Conservation (phyloP, 2,329 filamentous ascomycete species). For the Helminthosporium solani region DNA sequence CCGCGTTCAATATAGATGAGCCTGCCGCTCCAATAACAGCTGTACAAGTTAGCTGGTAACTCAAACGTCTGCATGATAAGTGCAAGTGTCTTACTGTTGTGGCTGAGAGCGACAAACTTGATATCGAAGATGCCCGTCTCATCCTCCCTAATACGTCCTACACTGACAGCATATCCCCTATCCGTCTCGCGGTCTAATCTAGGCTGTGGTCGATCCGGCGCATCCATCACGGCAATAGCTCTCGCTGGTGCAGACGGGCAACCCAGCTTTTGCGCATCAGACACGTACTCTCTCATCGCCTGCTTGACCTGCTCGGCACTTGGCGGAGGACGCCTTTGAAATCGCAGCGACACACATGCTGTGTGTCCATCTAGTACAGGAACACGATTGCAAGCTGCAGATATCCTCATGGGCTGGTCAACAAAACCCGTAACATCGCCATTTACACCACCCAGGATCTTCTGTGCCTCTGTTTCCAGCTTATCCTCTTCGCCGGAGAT, state of each 20-base stretch:
- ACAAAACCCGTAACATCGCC: slow-evolving; percentile 70
- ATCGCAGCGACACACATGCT: slow-evolving; percentile 86
- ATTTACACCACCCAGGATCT: slow-evolving; percentile 83
- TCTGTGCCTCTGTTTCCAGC: slow-evolving; percentile 89
- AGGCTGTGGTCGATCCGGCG: slow-evolving; percentile 87
- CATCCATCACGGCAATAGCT: slow-evolving; percentile 85
- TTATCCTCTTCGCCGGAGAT: slow-evolving; percentile 96
- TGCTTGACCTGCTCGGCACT: slow-evolving; percentile 73
- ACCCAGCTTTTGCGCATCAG: slow-evolving; percentile 78
- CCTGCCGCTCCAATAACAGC: slow-evolving; percentile 95
- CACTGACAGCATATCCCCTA: slow-evolving; percentile 85
- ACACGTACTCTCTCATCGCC: slow-evolving; percentile 77
- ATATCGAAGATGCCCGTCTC: slow-evolving; percentile 89
- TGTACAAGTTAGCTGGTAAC: slow-evolving; percentile 22
- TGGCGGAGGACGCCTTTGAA: slow-evolving; percentile 73
- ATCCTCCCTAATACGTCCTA: slow-evolving; percentile 83
- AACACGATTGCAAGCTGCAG: slow-evolving; percentile 88
- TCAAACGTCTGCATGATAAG: slow-evolving; percentile 23
- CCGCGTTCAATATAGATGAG: slow-evolving; percentile 90
- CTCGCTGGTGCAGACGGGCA: slow-evolving; percentile 82
- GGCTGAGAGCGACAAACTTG: slow-evolving; percentile 90
- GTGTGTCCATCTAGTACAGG: slow-evolving; percentile 95
- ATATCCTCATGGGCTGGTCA: slow-evolving; percentile 76
- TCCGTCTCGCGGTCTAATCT: slow-evolving; percentile 83
- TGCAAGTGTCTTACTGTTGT: slow-evolving; percentile 59